phyloP scores from a whole-genome alignment of 768 basidiomycete genomes.

The Russula brevipes region DNA sequence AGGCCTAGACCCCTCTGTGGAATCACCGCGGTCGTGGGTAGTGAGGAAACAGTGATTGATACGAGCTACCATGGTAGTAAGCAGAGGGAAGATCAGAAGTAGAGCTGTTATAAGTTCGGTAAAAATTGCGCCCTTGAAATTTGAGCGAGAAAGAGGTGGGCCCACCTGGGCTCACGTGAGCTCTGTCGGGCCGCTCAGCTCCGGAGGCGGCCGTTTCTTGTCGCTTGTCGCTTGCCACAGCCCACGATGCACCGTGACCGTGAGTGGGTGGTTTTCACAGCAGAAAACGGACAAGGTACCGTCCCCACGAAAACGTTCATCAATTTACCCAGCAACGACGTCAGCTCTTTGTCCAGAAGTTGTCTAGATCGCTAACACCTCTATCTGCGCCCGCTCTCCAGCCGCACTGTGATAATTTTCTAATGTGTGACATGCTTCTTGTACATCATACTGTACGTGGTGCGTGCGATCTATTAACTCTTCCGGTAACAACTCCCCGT shows the following conservation, averaged over 20 bases:
- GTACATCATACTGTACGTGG: slow-evolving; percentile 17
- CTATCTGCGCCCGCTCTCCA: slow-evolving; percentile 11
- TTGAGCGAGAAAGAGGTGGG: too few species aligned
- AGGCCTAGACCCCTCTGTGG: too few species aligned
- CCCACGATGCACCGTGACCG: not conserved
- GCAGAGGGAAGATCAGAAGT: too few species aligned
- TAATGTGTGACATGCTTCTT: slow-evolving; percentile 15
- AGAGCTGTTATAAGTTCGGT: too few species aligned
- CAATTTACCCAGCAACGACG: not conserved
- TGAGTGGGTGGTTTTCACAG: not conserved
- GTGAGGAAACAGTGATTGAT: too few species aligned
- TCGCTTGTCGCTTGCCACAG: not conserved
- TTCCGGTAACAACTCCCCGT: not conserved
- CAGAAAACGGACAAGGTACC: not conserved
- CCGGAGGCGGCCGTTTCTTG: too few species aligned
- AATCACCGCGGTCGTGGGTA: too few species aligned
- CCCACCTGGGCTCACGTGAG: too few species aligned
- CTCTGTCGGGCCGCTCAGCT: too few species aligned
- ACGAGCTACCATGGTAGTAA: too few species aligned
- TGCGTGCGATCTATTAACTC: not conserved
- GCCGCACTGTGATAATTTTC: slow-evolving; percentile 17
- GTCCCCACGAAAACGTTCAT: not conserved
- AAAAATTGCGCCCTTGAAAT: too few species aligned
- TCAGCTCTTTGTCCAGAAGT: not conserved
- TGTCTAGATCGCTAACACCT: not conserved